Base-by-base conservation (phyloP, 768 basidiomycete genomes). In the Lentinula aciculospora region DNA sequence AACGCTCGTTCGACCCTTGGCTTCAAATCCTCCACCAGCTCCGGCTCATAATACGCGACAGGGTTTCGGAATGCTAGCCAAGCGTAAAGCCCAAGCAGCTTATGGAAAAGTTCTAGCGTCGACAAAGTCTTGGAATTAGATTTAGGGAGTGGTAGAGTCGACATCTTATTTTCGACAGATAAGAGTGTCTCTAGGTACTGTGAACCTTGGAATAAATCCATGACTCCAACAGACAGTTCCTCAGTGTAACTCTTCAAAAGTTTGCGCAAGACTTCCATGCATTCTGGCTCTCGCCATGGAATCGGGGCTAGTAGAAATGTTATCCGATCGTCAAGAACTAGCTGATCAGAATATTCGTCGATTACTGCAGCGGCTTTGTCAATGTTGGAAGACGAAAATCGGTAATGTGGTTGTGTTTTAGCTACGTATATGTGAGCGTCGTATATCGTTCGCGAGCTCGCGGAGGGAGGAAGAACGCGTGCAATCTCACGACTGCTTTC, bases 41-140 rank as follows among this genome's bases (percentile, higher is more conserved):
- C 67, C 31, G 78, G 72, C n/a, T 88, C 76, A 3, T 79, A 69
- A 68, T 89, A 98, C 7, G 84, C 76, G 53, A 92, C 75, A 0
- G 82, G 76, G 58, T 82, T 77, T 37, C 94, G 85, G 68, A 82
- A 85, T 19, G 78, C 76, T 61, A 94, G 76, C 96, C 96, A 99
- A 49, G 93, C 74, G 70, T 98, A 98, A 21, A 88, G 63, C 13
- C 87, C 84, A 28, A 92, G 64, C 29, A 82, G 72, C 64, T 87
- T 88, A 71, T 99, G 94, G 59, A 92, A 71, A 4, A 79, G 75
- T 69, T 98, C 95, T 46, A 98, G 69, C 15, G 49, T 39, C 5
- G 48, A 25, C 19, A 79, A 59, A 21, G 64, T 39, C 62, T 34
- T 39, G 56, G 46, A 10, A 44, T n/a, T 12, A 61, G 54, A 27